Evolutionary conservation across 2,329 filamentous ascomycete species (phyloP), one percentile per base, ranked within the genome.

Genomic region (Onygenales sp.): DNA sequence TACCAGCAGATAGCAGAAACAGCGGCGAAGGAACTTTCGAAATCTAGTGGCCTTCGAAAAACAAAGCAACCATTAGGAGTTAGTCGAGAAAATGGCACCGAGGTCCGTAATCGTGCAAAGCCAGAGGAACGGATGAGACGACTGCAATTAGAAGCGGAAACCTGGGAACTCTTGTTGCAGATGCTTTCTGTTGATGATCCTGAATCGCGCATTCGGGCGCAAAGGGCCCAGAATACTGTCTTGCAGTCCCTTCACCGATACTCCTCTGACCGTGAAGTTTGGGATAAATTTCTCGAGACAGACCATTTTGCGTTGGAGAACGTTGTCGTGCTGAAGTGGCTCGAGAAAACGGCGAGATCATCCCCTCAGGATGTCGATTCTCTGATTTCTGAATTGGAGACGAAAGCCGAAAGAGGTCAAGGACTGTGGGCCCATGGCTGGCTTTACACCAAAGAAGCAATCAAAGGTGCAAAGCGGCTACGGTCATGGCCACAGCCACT

Each of bases 381-480:
- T 31, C 74, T 95, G 32, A 86, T 91, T 49, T 79, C 84, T 51
- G 85, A 92, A 53, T 78, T 91, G 52, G 86, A 91, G 65, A 78
- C 83, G 56, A 84, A 84, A 57, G 86, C 88, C 10, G 87, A 92
- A 55, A 78, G 88, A 62, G 86, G 87, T 8, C 71, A 74, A 49
- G 88, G 91, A 49, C 83, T 91, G 8, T 88, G 93, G 73, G 84
- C 87, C 32, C 84, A 90, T 66, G 92, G 92, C 42, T 96, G 91
- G 88, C 81, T 96, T 57, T 89, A 95, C 67, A 96, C 93, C 0
- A 87, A 90, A 58, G 83, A 88, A 54, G 85, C 85, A 47, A 89
- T 98, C 70, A 98, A 98, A 74, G 81, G 87, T 53, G 83, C 88
- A 66, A 98, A 97, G 74, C 84, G 86, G 54, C 73, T 93, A 58